Evolutionary conservation across 305 asterid species (phyloP).

Genomic region (Fraxinus albicans): DNA sequence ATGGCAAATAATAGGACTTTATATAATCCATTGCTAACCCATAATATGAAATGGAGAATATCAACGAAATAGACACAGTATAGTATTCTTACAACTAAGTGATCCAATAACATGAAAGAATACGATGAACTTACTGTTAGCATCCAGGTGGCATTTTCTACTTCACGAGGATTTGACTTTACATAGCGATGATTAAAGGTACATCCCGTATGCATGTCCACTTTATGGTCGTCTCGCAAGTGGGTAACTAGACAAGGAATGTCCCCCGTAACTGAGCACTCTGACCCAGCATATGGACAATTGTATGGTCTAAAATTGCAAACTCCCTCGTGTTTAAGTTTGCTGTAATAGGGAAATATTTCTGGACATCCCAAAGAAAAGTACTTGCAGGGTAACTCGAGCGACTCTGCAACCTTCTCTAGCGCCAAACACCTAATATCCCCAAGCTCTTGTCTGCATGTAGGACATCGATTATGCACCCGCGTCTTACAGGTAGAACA

Average conservation of each 20-base stretch:
- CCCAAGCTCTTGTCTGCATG: constrained; percentile 89
- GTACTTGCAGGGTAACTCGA: constrained; percentile 77
- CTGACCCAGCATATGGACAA: constrained; percentile 81
- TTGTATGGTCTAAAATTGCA: constrained; percentile 68
- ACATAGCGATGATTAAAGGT: constrained; percentile 83
- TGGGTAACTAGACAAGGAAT: constrained; percentile 70
- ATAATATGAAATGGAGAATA: not conserved
- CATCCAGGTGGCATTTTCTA: constrained; percentile 90
- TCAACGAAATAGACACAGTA: not conserved
- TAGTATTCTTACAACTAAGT: constrained; percentile 2
- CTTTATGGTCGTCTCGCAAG: constrained; percentile 78
- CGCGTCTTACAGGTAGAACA: constrained; percentile 77
- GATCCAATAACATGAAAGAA: constrained; percentile 11
- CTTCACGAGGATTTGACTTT: constrained; percentile 84
- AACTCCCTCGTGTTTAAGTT: constrained; percentile 69
- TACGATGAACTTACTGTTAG: constrained; percentile 54
- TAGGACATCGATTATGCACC: constrained; percentile 79
- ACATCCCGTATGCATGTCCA: constrained; percentile 81
- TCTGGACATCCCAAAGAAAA: constrained; percentile 71
- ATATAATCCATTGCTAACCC: not conserved
- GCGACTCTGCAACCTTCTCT: constrained; percentile 79
- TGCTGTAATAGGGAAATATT: constrained; percentile 76
- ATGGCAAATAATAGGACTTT: not conserved
- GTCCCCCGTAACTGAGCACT: constrained; percentile 68
- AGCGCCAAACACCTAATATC: constrained; percentile 86